phyloP scores from a whole-genome alignment of 306 rosid species.

The Gynostemma pentaphyllum region DNA sequence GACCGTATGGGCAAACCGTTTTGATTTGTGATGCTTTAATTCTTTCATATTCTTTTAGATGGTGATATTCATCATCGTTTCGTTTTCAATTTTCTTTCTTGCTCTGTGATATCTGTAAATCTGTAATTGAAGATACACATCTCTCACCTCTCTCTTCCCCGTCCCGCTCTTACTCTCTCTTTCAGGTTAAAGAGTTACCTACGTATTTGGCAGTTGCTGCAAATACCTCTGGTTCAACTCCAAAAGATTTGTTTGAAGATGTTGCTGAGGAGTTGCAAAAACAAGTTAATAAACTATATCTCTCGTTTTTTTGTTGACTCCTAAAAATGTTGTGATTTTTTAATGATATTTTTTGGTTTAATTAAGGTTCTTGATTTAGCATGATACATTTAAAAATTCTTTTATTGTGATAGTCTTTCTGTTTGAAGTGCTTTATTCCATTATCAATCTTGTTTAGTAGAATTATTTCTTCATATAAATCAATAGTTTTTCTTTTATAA shows the following conservation, averaged over 20 bases:
- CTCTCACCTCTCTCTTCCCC: neutral
- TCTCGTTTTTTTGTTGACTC: conserved; percentile 14
- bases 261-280: conserved; percentile 75
- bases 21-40: neutral
- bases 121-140: neutral
- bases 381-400: neutral
- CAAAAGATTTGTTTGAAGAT: conserved; percentile 84
- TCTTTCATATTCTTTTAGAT: neutral
- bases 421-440: neutral
- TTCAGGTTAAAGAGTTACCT: conserved; percentile 69
- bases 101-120: neutral
- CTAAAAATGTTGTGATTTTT: neutral
- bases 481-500: neutral
- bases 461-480: too few relatives aligned
- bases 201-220: conserved; percentile 65
- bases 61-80: neutral
- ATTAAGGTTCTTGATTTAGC: neutral
- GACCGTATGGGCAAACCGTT: too few relatives aligned
- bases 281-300: conserved; percentile 40
- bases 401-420: neutral
- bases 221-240: conserved; percentile 80
- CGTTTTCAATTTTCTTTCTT: neutral
- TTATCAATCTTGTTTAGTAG: neutral
- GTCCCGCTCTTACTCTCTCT: conserved; percentile 1
- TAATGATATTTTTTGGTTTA: neutral